phyloP scores from a whole-genome alignment of 2,329 filamentous ascomycete genomes.

The Lasiodiplodia hormozganensis region DNA sequence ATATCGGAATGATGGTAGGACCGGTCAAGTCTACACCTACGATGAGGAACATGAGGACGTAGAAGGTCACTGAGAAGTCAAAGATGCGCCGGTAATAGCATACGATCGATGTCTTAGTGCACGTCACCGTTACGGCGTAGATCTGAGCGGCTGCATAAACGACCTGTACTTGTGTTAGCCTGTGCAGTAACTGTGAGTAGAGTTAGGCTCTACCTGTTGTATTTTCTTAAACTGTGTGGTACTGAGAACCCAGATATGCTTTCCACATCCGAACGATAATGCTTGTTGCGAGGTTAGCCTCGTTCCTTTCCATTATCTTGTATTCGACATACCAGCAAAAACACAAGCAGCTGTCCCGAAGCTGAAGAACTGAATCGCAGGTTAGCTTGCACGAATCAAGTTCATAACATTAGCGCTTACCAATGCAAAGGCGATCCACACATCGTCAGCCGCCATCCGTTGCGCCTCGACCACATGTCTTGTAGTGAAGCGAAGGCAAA shows the following conservation, averaged over 20 bases:
- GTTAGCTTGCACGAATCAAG: neutral
- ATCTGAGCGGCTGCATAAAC: neutral
- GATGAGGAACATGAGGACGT: slow-evolving; percentile 52
- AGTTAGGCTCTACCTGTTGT: neutral
- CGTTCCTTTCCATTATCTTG: neutral
- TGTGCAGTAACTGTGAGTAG: no score
- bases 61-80: slow-evolving; percentile 55
- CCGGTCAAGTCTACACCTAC: no score
- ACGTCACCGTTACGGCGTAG: slow-evolving; percentile 62
- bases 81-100: slow-evolving; percentile 65
- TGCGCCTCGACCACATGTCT: neutral
- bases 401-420: neutral
- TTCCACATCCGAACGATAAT: neutral
- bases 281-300: neutral
- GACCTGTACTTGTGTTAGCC: neutral
- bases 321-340: neutral
- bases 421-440: neutral
- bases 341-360: neutral
- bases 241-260: neutral
- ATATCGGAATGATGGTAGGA: no score
- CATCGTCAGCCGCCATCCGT: neutral
- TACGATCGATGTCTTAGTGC: slow-evolving; percentile 61
- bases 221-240: neutral
- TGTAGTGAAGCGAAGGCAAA: neutral
- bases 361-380: neutral